These are phyloP conservation scores for Xylaria sp. DNA, from an alignment of 2,329 filamentous ascomycete genomes.

Conservation along the genomic window DNA sequence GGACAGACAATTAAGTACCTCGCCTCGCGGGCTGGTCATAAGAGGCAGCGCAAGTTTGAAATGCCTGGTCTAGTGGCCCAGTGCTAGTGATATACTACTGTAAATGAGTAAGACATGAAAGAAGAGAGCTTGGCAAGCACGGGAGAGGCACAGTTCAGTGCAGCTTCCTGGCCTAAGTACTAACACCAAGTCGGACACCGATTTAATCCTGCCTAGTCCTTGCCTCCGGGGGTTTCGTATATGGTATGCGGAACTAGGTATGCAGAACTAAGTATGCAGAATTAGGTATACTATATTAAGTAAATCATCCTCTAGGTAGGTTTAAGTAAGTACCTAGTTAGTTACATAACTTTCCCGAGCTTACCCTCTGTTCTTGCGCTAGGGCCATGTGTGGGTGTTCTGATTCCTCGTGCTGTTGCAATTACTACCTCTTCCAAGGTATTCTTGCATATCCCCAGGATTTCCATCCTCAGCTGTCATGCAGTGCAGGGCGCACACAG, in stretches of 20 bases:
- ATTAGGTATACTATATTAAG: no score
- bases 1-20: neutral
- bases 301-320: no score
- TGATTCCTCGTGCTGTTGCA: neutral
- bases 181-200: conserved; percentile 19
- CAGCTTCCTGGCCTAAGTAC: conserved; percentile 1
- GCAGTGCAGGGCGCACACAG: no score
- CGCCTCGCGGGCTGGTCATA: neutral
- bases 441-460: neutral
- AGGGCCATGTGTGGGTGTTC: neutral
- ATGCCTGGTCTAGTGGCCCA: no score
- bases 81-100: no score
- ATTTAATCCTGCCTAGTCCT: neutral
- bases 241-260: no score
- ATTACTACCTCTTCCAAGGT: neutral
- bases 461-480: conserved; percentile 1
- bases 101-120: neutral
- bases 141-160: neutral
- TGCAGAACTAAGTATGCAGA: no score
- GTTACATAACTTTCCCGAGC: neutral
- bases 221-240: neutral
- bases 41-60: neutral
- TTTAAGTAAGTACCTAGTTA: neutral
- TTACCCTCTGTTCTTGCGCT: neutral
- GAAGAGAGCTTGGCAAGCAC: conserved; percentile 2